Evolutionary conservation across 2,329 filamentous ascomycete genomes (phyloP).

Genomic region (Talaromyces pinophilus): DNA sequence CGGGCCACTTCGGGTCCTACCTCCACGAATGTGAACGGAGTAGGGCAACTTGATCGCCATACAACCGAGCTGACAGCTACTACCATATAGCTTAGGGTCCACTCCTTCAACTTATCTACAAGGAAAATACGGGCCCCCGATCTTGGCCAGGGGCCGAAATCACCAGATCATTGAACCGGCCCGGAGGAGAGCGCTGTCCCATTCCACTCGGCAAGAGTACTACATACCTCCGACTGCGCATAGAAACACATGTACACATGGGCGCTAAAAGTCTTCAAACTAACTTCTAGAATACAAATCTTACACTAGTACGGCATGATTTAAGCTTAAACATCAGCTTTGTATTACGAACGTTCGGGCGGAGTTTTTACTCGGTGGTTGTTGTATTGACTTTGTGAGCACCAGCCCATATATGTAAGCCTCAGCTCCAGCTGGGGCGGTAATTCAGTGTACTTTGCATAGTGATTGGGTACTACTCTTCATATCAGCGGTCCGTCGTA

Average conservation of each 20-base stretch:
- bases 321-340: background rate
- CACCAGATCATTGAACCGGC: background rate
- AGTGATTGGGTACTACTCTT: background rate
- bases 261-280: background rate
- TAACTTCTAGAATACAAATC: background rate
- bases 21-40: constrained; percentile 7
- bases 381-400: background rate
- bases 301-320: background rate
- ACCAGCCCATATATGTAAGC: background rate
- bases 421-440: background rate
- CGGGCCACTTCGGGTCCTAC: background rate
- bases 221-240: background rate
- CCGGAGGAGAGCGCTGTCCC: background rate
- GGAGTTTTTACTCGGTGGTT: constrained; percentile 4
- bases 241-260: background rate
- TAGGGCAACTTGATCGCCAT: background rate
- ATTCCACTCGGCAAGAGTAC: background rate
- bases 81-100: background rate
- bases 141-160: background rate
- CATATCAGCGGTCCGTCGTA: background rate
- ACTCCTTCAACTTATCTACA: background rate
- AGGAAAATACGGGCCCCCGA: background rate
- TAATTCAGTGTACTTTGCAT: background rate
- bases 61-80: background rate
- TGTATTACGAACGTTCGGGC: background rate